Conservation (phyloP, 306 rosid species). For the Betula pendula region DNA sequence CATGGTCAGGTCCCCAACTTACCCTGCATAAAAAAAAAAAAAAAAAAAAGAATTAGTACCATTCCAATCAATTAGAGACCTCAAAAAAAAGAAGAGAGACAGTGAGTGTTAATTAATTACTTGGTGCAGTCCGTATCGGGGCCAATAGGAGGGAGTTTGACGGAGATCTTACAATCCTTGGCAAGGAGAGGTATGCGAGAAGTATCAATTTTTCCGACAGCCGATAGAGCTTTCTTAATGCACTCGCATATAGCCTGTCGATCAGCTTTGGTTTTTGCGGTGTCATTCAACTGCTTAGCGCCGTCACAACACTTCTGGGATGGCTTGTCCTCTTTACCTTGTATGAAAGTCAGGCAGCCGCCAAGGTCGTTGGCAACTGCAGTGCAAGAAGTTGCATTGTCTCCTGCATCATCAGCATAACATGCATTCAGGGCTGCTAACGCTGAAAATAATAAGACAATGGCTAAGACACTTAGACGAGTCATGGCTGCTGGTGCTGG, state of each 20-base stretch:
- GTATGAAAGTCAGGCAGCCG: background rate
- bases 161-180: constrained; percentile 22
- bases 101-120: constrained; percentile 3
- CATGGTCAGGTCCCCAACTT: no score
- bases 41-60: background rate
- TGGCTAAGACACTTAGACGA: constrained; percentile 10
- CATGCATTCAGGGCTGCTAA: background rate
- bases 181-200: constrained; percentile 18
- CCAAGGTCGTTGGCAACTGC: background rate
- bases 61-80: background rate
- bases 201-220: background rate
- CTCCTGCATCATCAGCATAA: background rate
- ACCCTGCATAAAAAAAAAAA: background rate
- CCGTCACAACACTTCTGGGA: constrained; percentile 29
- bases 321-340: background rate
- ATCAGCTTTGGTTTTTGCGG: constrained; percentile 4
- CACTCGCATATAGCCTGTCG: constrained; percentile 26
- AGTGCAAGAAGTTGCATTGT: constrained; percentile 5
- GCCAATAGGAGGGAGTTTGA: constrained; percentile 30
- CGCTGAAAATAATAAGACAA: constrained; percentile 8
- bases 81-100: background rate
- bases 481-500: constrained; percentile 29
- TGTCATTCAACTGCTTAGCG: background rate
- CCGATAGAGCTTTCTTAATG: constrained; percentile 10
- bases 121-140: constrained; percentile 27